Conservation (phyloP, 169 alveolate genomes). For the Plasmodium chabaudi region DNA sequence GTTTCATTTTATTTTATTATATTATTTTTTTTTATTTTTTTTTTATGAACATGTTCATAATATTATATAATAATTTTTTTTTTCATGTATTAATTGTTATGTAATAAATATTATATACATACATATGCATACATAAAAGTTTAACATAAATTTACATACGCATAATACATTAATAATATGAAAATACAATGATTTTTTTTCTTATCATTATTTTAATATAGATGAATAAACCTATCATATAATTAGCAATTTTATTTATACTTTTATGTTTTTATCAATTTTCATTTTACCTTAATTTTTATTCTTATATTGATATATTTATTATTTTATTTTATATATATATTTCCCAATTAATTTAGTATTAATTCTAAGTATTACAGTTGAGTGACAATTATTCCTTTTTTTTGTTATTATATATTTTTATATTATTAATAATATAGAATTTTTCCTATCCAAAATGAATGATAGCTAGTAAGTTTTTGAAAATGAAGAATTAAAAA, state of each 20-base stretch:
- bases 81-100: neutral
- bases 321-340: conserved; percentile 10
- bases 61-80: conserved; percentile 9
- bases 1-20: neutral
- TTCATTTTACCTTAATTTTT: conserved; percentile 5
- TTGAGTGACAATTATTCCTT: conserved; percentile 14
- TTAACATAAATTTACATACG: neutral
- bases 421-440: conserved; percentile 22
- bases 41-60: conserved; percentile 18
- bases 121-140: neutral
- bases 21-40: conserved; percentile 1
- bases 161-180: neutral
- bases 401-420: conserved; percentile 29
- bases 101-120: neutral
- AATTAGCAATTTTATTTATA: neutral
- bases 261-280: neutral
- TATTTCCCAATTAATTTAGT: neutral
- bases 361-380: conserved; percentile 21
- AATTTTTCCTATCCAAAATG: conserved; percentile 42
- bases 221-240: neutral
- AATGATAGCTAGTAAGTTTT: conserved; percentile 67
- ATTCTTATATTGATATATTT: neutral
- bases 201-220: conserved; percentile 1
- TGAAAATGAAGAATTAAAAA: neutral
- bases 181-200: neutral